These are phyloP conservation scores for Aureobasidium uvarum DNA, from an alignment of 2,329 filamentous ascomycete species.

Conservation along the genomic window DNA sequence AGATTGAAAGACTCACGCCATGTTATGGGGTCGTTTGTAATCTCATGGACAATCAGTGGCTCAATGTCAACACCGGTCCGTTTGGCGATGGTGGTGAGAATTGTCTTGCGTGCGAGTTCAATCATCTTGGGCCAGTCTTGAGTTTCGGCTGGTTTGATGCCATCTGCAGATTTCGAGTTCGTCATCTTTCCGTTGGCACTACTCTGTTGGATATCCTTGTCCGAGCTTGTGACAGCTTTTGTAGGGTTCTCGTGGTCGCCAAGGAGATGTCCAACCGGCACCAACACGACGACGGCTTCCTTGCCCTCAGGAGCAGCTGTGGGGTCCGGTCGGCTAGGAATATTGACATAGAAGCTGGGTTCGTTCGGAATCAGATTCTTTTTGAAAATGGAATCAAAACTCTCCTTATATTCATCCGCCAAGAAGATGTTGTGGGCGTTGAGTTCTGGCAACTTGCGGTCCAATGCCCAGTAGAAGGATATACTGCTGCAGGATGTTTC, in stretches of 20 bases:
- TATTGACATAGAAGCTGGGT: slow-evolving; percentile 75
- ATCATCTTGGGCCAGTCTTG: slow-evolving; percentile 64
- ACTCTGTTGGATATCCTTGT: background rate
- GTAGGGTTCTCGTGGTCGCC: slow-evolving; percentile 41
- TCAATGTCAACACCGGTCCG: slow-evolving; percentile 59
- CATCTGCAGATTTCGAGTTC: slow-evolving; percentile 35
- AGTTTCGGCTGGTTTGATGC: slow-evolving; percentile 44
- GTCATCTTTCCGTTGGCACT: slow-evolving; percentile 27
- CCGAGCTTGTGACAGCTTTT: background rate
- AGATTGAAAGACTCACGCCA: slow-evolving; percentile 71
- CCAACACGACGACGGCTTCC: slow-evolving; percentile 67
- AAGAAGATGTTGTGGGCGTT: slow-evolving; percentile 75
- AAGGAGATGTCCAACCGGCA: slow-evolving; percentile 68
- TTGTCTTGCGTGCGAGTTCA: slow-evolving; percentile 56
- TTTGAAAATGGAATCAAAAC: slow-evolving; percentile 75
- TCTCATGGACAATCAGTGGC: slow-evolving; percentile 57
- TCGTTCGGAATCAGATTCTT: slow-evolving; percentile 63
- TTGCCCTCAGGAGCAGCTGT: slow-evolving; percentile 64
- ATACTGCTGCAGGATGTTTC: slow-evolving; percentile 68
- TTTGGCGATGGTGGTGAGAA: slow-evolving; percentile 60
- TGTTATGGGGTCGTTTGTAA: slow-evolving; percentile 62
- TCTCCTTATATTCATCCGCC: slow-evolving; percentile 67
- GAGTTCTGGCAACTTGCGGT: slow-evolving; percentile 60
- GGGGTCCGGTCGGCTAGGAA: slow-evolving; percentile 67
- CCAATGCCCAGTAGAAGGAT: slow-evolving; percentile 73